Base-by-base conservation (phyloP, 768 basidiomycete genomes). In the Pleurotus eryngii region DNA sequence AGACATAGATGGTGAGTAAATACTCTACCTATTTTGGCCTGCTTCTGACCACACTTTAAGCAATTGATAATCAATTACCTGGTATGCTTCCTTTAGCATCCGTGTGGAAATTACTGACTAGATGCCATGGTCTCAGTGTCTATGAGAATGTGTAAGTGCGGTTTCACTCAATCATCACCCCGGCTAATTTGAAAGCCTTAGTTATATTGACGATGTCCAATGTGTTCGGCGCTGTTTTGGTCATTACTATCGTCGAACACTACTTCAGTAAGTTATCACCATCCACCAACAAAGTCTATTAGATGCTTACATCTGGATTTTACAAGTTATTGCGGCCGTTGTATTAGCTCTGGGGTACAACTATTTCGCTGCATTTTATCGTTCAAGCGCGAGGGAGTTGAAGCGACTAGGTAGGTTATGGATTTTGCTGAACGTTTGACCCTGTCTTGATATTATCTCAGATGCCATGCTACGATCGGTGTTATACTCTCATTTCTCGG, bases 401-500 rank as follows among this genome's bases (percentile, higher is more conserved):
- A 92, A 91, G 59, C 64, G 75, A 55, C 61, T 78, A 40, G 74
- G 76, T 73, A 63, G 27, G 56, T 46, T 47, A 17, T 5, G 18
- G 6, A 39, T 39, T 49, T 18, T 17, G 45, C 20, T 22, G 40
- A 42, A 46, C 24, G 35, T 11, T n/a, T 5, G 39, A 20, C 46
- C 11, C 11, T 35, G 46, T 20, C 26, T 53, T 1, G 62, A 11
- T 45, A 15, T 8, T 22, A 11, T 6, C 42, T 30, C 51, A 83
- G 89, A 90, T 67, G 77, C 86, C 6, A 82, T 88, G 73, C 75
- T 92, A 4, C 86, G 90, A 38, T 89, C 87, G 2, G 71, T 86
- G 8, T 76, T 92, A 7, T 92, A 92, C 66, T 81, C 88, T 0
- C 88, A 90, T 64, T 88, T 92, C 65, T 82, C 87, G 0, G 90